Percentiles rank a stretch among this genome's conserved stretches.
phyloP scores from a whole-genome alignment of 1,284 basidiomycete species.

The Meira nashicola region DNA sequence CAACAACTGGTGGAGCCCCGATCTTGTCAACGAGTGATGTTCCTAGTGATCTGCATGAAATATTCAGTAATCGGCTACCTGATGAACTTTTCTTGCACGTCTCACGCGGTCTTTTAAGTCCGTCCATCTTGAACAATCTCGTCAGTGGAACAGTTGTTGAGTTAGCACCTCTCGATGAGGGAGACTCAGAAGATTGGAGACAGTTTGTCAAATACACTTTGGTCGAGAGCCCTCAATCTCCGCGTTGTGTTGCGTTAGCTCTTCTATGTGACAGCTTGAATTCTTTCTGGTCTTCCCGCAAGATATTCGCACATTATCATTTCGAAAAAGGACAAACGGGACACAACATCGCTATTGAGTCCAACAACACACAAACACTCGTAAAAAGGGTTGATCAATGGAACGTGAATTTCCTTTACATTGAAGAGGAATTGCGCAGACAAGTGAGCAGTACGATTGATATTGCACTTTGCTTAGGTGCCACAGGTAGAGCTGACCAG shows the following conservation, averaged over 20 bases:
- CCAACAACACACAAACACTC: slow-evolving; percentile 73
- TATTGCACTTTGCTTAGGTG: slow-evolving; percentile 87
- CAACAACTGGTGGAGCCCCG: slow-evolving; percentile 60
- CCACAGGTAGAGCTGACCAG: slow-evolving; percentile 59
- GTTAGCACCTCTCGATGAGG: slow-evolving; percentile 84
- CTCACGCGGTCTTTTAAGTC: slow-evolving; percentile 80
- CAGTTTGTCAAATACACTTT: slow-evolving; percentile 92
- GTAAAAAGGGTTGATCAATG: slow-evolving; percentile 85
- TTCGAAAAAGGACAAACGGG: slow-evolving; percentile 26
- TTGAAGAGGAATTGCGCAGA: slow-evolving; percentile 89
- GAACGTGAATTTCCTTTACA: slow-evolving; percentile 78
- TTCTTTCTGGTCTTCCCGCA: slow-evolving; percentile 46
- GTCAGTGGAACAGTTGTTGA: slow-evolving; percentile 76
- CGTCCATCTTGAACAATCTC: slow-evolving; percentile 83
- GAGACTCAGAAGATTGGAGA: slow-evolving; percentile 88
- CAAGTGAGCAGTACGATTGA: slow-evolving; percentile 98
- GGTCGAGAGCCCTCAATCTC: slow-evolving; percentile 81
- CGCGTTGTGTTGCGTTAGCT: slow-evolving; percentile 74
- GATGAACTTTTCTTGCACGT: slow-evolving; percentile 96
- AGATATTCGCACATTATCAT: slow-evolving; percentile 43
- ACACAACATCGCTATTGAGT: slow-evolving; percentile 51
- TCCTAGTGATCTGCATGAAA: slow-evolving; percentile 83
- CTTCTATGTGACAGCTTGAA: slow-evolving; percentile 41
- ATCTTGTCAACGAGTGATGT: slow-evolving; percentile 73
- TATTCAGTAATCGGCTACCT: slow-evolving; percentile 89